Conservation (phyloP, 768 basidiomycete genomes). For the Tylopilus plumbeoviolaceoides region DNA sequence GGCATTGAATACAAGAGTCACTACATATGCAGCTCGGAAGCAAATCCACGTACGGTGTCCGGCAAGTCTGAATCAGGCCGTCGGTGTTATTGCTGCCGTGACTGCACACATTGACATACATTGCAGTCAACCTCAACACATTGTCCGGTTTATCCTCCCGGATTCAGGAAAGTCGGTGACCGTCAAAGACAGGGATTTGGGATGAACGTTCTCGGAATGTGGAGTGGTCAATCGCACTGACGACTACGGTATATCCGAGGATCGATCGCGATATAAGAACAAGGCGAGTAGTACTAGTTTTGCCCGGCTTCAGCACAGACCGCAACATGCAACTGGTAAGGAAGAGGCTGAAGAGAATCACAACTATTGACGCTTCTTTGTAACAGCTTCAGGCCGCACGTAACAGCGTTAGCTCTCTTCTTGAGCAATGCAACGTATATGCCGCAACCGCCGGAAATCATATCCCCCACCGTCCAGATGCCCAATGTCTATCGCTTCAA, state of each 20-base stretch:
- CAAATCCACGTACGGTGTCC: not conserved
- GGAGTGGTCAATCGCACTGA: not conserved
- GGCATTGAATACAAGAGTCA: not conserved
- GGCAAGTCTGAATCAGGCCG: not conserved
- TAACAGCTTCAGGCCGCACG: constrained; percentile 10
- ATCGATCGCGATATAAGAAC: constrained; percentile 4
- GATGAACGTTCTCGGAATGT: constrained; percentile 2
- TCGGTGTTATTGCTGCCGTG: not conserved
- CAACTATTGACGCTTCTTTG: too few relatives aligned
- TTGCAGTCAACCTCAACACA: not conserved
- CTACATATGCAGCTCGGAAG: not conserved
- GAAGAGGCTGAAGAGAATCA: not conserved
- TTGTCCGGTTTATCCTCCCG: not conserved
- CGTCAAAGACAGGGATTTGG: too few relatives aligned
- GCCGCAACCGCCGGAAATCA: constrained; percentile 27
- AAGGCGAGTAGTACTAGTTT: too few relatives aligned
- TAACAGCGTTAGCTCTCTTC: constrained; percentile 12
- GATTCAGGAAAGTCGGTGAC: not conserved
- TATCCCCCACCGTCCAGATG: constrained; percentile 15
- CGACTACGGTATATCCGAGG: not conserved
- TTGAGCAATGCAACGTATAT: constrained; percentile 18
- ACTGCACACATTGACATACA: not conserved
- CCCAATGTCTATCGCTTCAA: constrained; percentile 32
- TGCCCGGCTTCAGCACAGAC: not conserved
- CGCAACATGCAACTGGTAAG: constrained; percentile 12